Percentiles rank a stretch among this genome's conserved stretches.
phyloP scores from a whole-genome alignment of 345 rosid genomes.

The Arabis alpina region DNA sequence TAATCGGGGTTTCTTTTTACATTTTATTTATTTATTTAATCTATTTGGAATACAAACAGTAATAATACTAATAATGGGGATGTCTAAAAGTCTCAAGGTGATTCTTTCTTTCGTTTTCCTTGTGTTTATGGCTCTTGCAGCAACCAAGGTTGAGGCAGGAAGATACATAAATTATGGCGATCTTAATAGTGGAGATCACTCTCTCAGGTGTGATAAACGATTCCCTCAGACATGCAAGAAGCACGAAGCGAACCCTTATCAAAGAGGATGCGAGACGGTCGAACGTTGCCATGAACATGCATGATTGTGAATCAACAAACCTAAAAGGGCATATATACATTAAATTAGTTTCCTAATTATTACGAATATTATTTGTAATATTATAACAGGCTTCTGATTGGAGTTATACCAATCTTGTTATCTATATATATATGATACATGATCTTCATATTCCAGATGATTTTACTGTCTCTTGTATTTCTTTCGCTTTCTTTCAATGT shows the following conservation, averaged over 20 bases:
- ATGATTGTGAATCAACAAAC: no score
- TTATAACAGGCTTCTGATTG: neutral
- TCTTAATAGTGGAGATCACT: neutral
- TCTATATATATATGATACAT: no score
- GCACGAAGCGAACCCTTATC: conserved; percentile 23
- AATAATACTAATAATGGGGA: conserved; percentile 29
- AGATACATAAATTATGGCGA: neutral
- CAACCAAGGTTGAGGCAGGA: conserved; percentile 13
- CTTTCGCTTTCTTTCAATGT: no score
- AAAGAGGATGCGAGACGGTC: neutral
- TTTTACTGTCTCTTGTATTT: no score
- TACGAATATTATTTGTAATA: neutral
- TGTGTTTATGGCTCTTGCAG: conserved; percentile 26
- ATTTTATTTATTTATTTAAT: conserved; percentile 23
- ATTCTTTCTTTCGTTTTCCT: conserved; percentile 16
- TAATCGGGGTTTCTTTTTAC: neutral
- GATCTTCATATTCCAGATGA: no score
- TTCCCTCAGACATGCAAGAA: neutral
- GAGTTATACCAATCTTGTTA: neutral
- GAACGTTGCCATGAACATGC: neutral
- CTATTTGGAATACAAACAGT: neutral
- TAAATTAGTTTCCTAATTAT: neutral
- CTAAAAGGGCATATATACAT: no score
- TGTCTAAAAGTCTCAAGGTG: conserved; percentile 17
- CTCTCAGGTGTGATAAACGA: neutral